Evolutionary conservation across 495 filamentous ascomycete genomes (phyloP).

Genomic region (Mycothermus thermophilus): DNA sequence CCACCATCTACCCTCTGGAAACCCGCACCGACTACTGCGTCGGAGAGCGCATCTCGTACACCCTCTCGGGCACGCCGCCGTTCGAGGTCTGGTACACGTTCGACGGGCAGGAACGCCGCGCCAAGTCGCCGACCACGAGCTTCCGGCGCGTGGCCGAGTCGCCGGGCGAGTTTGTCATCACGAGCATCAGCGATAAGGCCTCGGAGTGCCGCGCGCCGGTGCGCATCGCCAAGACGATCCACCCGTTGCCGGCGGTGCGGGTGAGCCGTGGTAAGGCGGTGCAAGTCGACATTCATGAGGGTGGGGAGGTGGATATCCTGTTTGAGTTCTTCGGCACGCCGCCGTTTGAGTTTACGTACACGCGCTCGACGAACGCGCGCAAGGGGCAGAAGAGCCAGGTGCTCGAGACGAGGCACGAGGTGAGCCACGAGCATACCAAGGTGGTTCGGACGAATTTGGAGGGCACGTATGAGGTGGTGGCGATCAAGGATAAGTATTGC

Average conservation of each 20-base stretch:
- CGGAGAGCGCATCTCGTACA: constrained; percentile 82
- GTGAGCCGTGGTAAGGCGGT: constrained; percentile 68
- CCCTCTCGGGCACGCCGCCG: constrained; percentile 71
- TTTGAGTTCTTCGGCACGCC: constrained; percentile 93
- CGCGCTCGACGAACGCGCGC: constrained; percentile 66
- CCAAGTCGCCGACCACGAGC: constrained; percentile 56
- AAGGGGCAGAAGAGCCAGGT: constrained; percentile 65
- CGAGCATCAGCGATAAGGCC: constrained; percentile 64
- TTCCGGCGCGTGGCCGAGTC: constrained; percentile 87
- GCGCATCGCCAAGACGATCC: constrained; percentile 65
- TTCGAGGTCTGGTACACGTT: constrained; percentile 92
- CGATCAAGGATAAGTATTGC: constrained; percentile 86
- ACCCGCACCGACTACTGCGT: constrained; percentile 86
- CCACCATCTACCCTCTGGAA: constrained; percentile 74
- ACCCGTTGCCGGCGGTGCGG: constrained; percentile 78
- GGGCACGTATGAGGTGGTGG: constrained; percentile 91
- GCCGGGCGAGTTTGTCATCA: constrained; percentile 79
- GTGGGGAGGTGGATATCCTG: constrained; percentile 76
- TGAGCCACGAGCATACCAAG: constrained; percentile 66
- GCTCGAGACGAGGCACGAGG: constrained; percentile 77
- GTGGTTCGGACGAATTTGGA: constrained; percentile 74
- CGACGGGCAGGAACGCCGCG: constrained; percentile 60
- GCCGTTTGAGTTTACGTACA: constrained; percentile 96
- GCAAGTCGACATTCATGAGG: constrained; percentile 88
- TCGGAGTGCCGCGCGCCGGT: constrained; percentile 70